Percentiles rank a stretch among this genome's conserved stretches.
These are phyloP conservation scores for Monascus purpureus DNA, from an alignment of 495 filamentous ascomycete genomes.

Conservation along the genomic window DNA sequence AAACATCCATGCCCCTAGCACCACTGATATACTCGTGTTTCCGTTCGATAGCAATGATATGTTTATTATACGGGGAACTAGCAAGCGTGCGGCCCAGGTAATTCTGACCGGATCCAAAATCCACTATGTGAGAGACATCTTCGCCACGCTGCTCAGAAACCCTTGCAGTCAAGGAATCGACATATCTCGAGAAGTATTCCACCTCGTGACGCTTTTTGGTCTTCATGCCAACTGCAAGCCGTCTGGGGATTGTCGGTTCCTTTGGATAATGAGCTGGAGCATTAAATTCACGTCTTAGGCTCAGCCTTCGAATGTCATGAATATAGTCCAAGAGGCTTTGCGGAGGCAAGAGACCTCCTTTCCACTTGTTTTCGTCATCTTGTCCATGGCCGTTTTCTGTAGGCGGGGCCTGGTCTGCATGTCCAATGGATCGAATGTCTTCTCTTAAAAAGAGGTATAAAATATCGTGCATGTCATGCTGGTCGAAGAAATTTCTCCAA, in stretches of 20 bases:
- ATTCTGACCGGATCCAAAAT: conserved; percentile 93
- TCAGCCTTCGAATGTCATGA: conserved; percentile 53
- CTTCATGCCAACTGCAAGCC: conserved; percentile 83
- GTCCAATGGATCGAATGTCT: conserved; percentile 34
- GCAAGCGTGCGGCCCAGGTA: conserved; percentile 85
- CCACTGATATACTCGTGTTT: conserved; percentile 71
- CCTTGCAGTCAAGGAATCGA: conserved; percentile 35
- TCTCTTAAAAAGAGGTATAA: conserved; percentile 68
- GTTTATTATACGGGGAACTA: conserved; percentile 66
- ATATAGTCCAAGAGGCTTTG: conserved; percentile 60
- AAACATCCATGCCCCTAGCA: conserved; percentile 67
- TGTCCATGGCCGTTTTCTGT: conserved; percentile 3
- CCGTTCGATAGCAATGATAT: conserved; percentile 85
- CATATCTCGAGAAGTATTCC: conserved; percentile 48
- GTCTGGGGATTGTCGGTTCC: conserved; percentile 41
- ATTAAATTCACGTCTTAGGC: conserved; percentile 47
- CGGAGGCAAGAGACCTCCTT: conserved; percentile 45
- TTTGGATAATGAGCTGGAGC: conserved; percentile 11
- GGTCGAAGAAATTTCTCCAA: conserved; percentile 67
- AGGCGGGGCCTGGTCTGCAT: neutral
- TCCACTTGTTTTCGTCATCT: conserved; percentile 22
- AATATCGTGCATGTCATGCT: conserved; percentile 54
- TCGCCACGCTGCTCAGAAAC: conserved; percentile 38
- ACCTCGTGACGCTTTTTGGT: conserved; percentile 92
- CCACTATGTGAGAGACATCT: conserved; percentile 72